Percentiles rank a stretch among this genome's conserved stretches.
Conservation (phyloP, 495 filamentous ascomycete species). For the Penicillium roqueforti region DNA sequence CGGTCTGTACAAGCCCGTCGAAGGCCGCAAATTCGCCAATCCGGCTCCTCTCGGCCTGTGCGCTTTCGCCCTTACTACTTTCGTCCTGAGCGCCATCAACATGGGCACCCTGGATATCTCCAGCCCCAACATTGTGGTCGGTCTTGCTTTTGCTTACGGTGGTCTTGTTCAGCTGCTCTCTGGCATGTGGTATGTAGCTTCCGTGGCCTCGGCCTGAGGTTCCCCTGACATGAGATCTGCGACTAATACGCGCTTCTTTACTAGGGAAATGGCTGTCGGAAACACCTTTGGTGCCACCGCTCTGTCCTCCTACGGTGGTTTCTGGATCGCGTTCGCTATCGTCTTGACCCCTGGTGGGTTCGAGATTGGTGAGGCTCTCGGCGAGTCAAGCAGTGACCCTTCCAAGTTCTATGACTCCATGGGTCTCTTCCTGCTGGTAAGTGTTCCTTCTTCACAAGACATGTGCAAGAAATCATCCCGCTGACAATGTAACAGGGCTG, state of each 20-base stretch:
- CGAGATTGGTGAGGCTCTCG: conserved; percentile 43
- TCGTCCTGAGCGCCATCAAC: conserved; percentile 87
- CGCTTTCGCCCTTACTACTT: conserved; percentile 95
- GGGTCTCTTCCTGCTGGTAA: conserved; percentile 78
- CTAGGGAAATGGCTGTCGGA: conserved; percentile 95
- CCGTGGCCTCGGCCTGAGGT: background rate
- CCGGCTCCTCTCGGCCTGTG: conserved; percentile 80
- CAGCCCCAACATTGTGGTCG: conserved; percentile 64
- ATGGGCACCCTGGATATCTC: conserved; percentile 57
- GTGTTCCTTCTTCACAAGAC: too few relatives aligned
- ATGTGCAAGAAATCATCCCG: background rate
- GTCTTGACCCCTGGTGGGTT: conserved; percentile 79
- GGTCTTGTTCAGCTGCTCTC: conserved; percentile 89
- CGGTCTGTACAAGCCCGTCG: conserved; percentile 76
- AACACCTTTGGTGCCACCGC: conserved; percentile 98
- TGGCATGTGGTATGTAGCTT: conserved; percentile 87
- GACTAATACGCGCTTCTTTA: background rate
- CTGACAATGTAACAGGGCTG: conserved; percentile 53
- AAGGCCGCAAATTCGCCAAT: conserved; percentile 78
- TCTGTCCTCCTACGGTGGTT: conserved; percentile 93
- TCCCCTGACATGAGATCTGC: background rate
- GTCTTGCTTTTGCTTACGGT: conserved; percentile 72
- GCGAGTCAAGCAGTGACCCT: conserved; percentile 12
- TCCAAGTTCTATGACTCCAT: conserved; percentile 60
- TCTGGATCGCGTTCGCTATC: conserved; percentile 92